Conservation (phyloP, 495 filamentous ascomycete species). For the Aspergillus bertholletiae region DNA sequence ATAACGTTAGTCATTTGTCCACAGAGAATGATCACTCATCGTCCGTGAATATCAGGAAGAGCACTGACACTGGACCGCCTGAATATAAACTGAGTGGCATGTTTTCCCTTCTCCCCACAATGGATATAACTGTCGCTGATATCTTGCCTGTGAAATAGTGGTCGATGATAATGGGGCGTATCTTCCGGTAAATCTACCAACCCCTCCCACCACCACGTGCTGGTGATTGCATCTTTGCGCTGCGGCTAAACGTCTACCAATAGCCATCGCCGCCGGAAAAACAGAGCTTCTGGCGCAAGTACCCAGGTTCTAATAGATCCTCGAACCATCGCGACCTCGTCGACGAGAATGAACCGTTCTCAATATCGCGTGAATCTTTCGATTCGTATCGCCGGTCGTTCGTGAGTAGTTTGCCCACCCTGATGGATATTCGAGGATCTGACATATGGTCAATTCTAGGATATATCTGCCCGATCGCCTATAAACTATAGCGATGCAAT, state of each 20-base stretch:
- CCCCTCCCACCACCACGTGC: conserved; percentile 2
- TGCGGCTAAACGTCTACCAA: conserved; percentile 15
- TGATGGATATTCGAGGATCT: conserved; percentile 2
- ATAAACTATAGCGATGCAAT: conserved; percentile 53
- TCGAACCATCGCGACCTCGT: conserved; percentile 69
- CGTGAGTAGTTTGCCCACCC: conserved; percentile 50
- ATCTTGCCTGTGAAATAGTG: conserved; percentile 50
- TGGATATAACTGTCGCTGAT: conserved; percentile 2
- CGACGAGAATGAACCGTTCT: conserved; percentile 87
- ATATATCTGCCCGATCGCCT: conserved; percentile 88
- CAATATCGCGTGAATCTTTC: conserved; percentile 95
- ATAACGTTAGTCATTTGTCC: conserved; percentile 50
- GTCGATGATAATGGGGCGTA: conserved; percentile 97
- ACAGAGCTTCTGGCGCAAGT: conserved; percentile 76
- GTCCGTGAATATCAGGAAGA: conserved; percentile 59
- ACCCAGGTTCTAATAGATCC: conserved; percentile 61
- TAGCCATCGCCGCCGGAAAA: conserved; percentile 91
- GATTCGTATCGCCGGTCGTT: conserved; percentile 97
- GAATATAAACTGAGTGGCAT: conserved; percentile 84
- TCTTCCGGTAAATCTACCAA: conserved; percentile 65
- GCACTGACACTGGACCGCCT: conserved; percentile 54
- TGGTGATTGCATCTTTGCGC: not conserved
- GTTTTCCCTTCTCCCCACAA: conserved; percentile 16
- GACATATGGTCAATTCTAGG: conserved; percentile 46
- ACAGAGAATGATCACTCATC: conserved; percentile 26